phyloP scores from a whole-genome alignment of 257 asterid species.

The Cynanchum wilfordii region DNA sequence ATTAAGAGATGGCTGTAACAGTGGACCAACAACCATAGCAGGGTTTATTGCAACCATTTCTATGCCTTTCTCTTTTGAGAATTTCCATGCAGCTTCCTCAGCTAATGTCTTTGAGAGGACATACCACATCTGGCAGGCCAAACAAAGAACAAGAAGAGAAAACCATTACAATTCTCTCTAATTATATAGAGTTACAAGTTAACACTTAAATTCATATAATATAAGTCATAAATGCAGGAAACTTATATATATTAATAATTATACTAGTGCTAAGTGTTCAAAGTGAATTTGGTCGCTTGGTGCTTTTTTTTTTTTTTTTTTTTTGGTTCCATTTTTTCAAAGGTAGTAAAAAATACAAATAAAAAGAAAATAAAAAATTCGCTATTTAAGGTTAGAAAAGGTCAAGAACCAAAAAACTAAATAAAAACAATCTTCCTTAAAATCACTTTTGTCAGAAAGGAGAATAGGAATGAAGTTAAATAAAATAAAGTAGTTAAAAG shows the following conservation, averaged over 20 bases:
- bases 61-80: constrained; percentile 62
- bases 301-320: too few relatives aligned
- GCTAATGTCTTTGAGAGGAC: constrained; percentile 75
- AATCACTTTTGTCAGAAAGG: too few relatives aligned
- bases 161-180: background rate
- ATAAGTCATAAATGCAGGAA: background rate
- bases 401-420: too few relatives aligned
- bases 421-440: too few relatives aligned
- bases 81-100: constrained; percentile 84
- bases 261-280: background rate
- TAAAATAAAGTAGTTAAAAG: too few relatives aligned
- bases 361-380: too few relatives aligned
- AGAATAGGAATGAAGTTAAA: too few relatives aligned
- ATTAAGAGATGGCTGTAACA: constrained; percentile 75
- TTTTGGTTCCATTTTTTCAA: too few relatives aligned
- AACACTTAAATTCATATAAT: background rate
- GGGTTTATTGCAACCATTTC: constrained; percentile 71
- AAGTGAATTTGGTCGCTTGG: background rate
- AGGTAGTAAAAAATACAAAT: too few relatives aligned
- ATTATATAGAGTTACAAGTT: background rate
- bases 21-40: constrained; percentile 69
- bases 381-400: too few relatives aligned
- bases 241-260: too few relatives aligned
- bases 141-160: background rate
- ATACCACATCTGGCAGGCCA: constrained; percentile 52